phyloP scores from a whole-genome alignment of 257 asterid genomes.

The Catharanthus roseus region DNA sequence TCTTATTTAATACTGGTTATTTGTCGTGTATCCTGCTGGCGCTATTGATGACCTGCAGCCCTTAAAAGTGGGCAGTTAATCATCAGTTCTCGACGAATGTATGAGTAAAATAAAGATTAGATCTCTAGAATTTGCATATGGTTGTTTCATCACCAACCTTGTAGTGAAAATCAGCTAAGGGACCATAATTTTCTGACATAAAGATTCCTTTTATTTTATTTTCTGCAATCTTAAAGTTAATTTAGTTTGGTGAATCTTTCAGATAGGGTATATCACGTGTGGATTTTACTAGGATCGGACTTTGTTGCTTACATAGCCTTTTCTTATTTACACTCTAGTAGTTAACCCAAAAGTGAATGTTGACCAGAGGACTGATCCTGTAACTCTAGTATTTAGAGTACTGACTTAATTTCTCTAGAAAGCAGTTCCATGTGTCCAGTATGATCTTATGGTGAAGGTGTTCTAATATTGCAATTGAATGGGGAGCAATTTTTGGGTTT shows the following conservation, averaged over 20 bases:
- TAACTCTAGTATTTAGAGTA: no score
- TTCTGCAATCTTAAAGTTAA: neutral
- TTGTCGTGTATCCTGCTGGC: no score
- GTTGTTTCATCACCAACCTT: neutral
- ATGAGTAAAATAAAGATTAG: neutral
- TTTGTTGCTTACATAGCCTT: neutral
- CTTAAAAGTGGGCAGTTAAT: neutral
- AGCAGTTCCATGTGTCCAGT: neutral
- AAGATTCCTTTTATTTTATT: neutral
- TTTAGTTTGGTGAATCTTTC: neutral
- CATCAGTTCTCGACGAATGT: no score
- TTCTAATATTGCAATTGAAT: neutral
- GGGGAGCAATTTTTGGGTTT: neutral
- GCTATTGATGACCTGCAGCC: no score
- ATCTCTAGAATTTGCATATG: neutral
- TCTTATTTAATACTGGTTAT: neutral
- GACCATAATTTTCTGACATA: neutral
- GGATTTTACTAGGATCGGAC: neutral
- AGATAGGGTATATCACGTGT: neutral
- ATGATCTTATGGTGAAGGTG: neutral
- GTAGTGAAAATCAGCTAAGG: neutral
- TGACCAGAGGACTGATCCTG: neutral
- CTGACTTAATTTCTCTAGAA: neutral
- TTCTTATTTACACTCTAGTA: neutral
- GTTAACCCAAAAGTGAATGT: neutral